phyloP scores from a whole-genome alignment of 768 basidiomycete species.

The Boletus insuetus region DNA sequence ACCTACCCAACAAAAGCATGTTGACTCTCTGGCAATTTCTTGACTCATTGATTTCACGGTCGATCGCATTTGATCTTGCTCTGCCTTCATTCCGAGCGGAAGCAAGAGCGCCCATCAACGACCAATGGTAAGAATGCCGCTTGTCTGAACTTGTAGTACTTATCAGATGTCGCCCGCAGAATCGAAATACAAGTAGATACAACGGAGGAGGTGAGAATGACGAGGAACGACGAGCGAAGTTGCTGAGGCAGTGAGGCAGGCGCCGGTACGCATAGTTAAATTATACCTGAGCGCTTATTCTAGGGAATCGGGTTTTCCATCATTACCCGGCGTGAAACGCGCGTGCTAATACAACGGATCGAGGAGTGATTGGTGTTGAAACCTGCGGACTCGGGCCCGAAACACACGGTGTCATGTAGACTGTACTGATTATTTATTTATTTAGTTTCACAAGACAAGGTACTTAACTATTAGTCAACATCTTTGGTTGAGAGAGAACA shows the following conservation, averaged over 20 bases:
- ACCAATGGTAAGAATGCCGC: background rate
- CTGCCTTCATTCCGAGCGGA: background rate
- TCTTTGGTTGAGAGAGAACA: constrained; percentile 22
- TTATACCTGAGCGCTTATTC: no score
- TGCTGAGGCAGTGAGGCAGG: no score
- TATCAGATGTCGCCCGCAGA: background rate
- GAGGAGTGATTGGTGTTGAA: no score
- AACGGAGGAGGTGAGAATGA: no score
- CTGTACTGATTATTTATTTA: background rate
- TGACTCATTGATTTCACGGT: constrained; percentile 2
- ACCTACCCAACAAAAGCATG: constrained; percentile 1
- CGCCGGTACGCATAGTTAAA: no score
- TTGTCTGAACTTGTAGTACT: background rate
- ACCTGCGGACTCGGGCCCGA: no score
- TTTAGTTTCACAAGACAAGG: background rate
- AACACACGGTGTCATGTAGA: background rate
- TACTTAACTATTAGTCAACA: constrained; percentile 18
- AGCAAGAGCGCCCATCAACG: background rate
- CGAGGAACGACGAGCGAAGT: no score
- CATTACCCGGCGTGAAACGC: no score
- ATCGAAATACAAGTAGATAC: no score
- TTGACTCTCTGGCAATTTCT: background rate
- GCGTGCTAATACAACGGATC: no score
- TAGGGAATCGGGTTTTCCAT: no score
- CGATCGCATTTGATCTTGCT: constrained; percentile 2